Base-by-base conservation (phyloP, 345 rosid species). In the Barbarea vulgaris region DNA sequence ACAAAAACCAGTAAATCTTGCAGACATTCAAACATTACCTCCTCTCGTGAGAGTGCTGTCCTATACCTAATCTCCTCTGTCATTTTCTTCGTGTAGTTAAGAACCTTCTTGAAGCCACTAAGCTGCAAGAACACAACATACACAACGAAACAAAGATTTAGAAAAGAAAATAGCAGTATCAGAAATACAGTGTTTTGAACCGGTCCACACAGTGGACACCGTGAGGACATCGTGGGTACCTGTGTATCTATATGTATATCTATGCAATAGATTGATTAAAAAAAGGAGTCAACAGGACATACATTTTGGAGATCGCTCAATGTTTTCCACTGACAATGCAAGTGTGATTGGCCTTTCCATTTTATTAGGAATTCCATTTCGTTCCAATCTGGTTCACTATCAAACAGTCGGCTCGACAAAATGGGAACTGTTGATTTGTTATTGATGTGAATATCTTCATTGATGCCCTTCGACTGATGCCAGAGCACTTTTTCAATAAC, bases 311-410 rank as follows among this genome's bases (percentile, higher is more conserved):
- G 78, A 63, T 96, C 93, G 44, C 81, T 67, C 67, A 91, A 78
- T 30, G 93, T 81, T 80, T 93, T 96, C 99, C 99, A 96, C 82
- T 88, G 96, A 76, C 97, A 96, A 69, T 96, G 99, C 81, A 96
- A 84, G 76, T 96, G 99, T 24, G 99, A 96, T 86, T 89, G 98
- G 81, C 98, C 98, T 80, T 96, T 96, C 99, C 98, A 96, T 84
- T 96, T 96, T 68, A 96, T 92, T 77, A 93, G 79, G 82, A 93
- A 93, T 80, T 93, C 99, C 84, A 91, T 86, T 39, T 89, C 87
- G 75, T 88, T 85, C 98, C 96, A 96, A 82, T 93, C 93, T 50
- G 89, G 86, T 70, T 83, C 91, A 69, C 83, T 80, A 80, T 87
- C 93, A 86, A 88, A 93, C 80, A 91, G 72, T 81, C 85, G 86